Conservation (phyloP, 2,329 filamentous ascomycete genomes). For the Pseudonectria buxi region DNA sequence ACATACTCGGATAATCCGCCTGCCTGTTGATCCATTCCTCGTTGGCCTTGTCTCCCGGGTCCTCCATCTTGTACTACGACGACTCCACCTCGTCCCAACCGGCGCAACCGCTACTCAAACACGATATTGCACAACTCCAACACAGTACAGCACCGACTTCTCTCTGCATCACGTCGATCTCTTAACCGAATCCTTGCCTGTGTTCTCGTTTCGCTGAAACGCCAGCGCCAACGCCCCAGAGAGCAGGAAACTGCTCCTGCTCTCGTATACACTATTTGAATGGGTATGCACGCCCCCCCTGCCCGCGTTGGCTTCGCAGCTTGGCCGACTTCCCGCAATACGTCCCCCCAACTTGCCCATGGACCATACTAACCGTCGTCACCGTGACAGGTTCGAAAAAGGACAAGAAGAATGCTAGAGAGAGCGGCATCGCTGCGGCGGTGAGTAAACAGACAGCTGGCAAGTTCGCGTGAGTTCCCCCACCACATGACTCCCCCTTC, state of each 20-base stretch:
- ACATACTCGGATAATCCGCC: no score
- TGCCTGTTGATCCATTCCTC: no score
- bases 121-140: background rate
- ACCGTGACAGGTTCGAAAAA: conserved; percentile 38
- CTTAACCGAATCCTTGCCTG: background rate
- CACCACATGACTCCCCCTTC: conserved; percentile 24
- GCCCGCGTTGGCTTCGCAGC: conserved; percentile 3
- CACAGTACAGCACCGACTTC: background rate
- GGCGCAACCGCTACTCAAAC: no score
- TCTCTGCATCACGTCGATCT: no score
- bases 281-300: conserved; percentile 1
- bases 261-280: no score
- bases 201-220: background rate
- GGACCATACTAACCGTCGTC: conserved; percentile 8
- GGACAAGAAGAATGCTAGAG: conserved; percentile 49
- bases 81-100: no score
- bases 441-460: conserved; percentile 46
- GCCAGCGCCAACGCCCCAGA: background rate
- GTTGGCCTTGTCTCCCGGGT: no score
- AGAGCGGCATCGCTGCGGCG: conserved; percentile 45
- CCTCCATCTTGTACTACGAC: no score
- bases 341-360: conserved; percentile 16
- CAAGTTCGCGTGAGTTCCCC: conserved; percentile 43
- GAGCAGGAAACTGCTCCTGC: conserved; percentile 1
- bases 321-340: conserved; percentile 9